Evolutionary conservation across 306 rosid genomes (phyloP), one percentile per base, ranked within the genome.

Genomic region (Sicyos edulis): DNA sequence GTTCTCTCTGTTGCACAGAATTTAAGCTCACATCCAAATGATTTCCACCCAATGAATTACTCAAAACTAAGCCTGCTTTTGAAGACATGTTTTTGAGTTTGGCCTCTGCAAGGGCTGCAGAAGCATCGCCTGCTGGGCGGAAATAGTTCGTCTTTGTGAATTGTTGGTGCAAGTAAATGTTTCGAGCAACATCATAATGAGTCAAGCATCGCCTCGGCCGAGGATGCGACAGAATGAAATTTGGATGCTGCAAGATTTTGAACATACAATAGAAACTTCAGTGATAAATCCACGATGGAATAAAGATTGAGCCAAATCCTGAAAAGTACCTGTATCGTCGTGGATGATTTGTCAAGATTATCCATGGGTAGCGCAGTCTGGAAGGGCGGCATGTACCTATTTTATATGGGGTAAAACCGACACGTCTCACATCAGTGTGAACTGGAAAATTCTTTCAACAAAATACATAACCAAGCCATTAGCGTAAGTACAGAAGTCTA

Each of bases 101-200:
- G 76, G 84, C 76, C 77, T 80, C 85, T 78, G 69, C 62, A 37
- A 57, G 24, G 74, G 89, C 74, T 67, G 76, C 74, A 55, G 86
- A 78, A 67, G 71, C 80, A 78, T 74, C 57, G 22, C 81, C 63
- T 11, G 64, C 74, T 0, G 89, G 83, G 75, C 68, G 68, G 54
- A 73, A 58, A 34, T 76, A 52, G 47, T 20, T 81, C 75, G 20
- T 77, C 84, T 76, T 85, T 49, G 80, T 55, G 78, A 58, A 77
- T 58, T 86, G 79, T 76, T 83, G 88, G 71, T 85, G 90, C 53
- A 83, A 80, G 56, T 67, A 78, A 78, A 91, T 88, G 75, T 82
- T 86, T 26, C 82, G 82, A 72, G 96, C 96, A 74, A 91, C 80
- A 82, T 79, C 82, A 58, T 71, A 79, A 79, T 91, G 96, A 61